These are phyloP conservation scores for Acacia confusa DNA, from an alignment of 306 rosid species.

Conservation along the genomic window DNA sequence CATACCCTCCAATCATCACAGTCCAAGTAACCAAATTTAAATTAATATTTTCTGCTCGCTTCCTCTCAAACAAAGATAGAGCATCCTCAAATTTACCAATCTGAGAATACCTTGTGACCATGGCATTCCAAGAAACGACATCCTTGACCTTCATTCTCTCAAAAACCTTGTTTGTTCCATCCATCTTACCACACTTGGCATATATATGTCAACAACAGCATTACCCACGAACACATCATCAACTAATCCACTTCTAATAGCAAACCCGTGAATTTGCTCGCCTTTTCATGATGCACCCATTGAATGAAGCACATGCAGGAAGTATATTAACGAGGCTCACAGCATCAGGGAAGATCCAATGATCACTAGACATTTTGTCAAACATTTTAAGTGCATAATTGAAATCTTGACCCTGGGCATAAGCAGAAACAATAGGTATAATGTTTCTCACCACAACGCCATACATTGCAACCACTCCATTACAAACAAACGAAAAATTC, in stretches of 20 bases:
- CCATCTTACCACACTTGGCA: too few species aligned
- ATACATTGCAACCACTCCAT: slow-evolving; percentile 72
- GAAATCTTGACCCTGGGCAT: slow-evolving; percentile 41
- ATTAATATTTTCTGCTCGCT: too few species aligned
- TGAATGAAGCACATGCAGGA: slow-evolving; percentile 67
- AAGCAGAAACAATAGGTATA: slow-evolving; percentile 66
- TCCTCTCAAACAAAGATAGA: too few species aligned
- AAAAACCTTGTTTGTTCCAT: too few species aligned
- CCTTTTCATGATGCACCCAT: slow-evolving; percentile 48
- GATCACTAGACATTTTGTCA: slow-evolving; percentile 40
- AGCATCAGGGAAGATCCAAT: slow-evolving; percentile 47
- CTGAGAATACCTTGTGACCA: too few species aligned
- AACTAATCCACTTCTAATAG: slow-evolving; percentile 58
- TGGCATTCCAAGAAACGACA: too few species aligned
- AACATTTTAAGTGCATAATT: slow-evolving; percentile 47
- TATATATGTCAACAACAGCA: too few species aligned
- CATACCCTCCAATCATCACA: slow-evolving; percentile 89
- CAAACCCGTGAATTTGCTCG: slow-evolving; percentile 65
- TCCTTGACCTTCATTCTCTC: too few species aligned
- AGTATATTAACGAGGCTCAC: slow-evolving; percentile 75
- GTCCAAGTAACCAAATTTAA: too few species aligned
- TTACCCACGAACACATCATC: slow-evolving; percentile 87
- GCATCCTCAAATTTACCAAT: too few species aligned
- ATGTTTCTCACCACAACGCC: slow-evolving; percentile 45
- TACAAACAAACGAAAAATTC: slow-evolving; percentile 73